Base-by-base conservation (phyloP, 2,329 filamentous ascomycete species). In the Xylaria sp. region DNA sequence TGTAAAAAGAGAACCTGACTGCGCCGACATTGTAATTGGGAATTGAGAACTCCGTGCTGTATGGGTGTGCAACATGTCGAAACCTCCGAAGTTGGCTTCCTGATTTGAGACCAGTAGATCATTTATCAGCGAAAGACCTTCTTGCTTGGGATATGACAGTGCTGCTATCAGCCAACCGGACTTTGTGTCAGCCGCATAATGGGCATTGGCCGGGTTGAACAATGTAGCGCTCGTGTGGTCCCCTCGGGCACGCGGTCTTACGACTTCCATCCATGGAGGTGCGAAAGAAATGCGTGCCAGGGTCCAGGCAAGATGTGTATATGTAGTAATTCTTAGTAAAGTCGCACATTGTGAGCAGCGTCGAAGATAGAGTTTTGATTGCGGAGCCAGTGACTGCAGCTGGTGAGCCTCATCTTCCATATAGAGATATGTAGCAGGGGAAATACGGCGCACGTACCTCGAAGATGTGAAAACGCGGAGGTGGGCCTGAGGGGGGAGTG, bases 291-390 rank as follows among this genome's bases (percentile, higher is more conserved):
- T 94, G 91, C 18, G 87, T 84, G 50, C 88, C 88, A 0, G 91
- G 91, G 76, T 93, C 90, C 66, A 86, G 80, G 76, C 91, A 94
- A 52, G 88, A 85, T 66, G 89, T 90, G 82, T 93, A 93, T 79
- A 94, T 90, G 81, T 92, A 93, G 79, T 91, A 93, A 80, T 92
- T 92, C 76, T 91, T 92, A 76, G 89, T 91, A 77, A 90, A 92
- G 78, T 88, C 84, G 77, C 87, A 89, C 87, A 89, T 88, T 68
- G 70, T 67, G 57, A 63, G 44, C 13, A 39, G 48, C 48, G 1
- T 44, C 41, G 58, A 57, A 34, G 57, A 20, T 9, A 63, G 13
- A 51, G 12, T 28, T 61, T 9, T 62, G 13, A 18, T 28, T 25
- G 15, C 51, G 34, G 34, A 25, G 37, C 20, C 15, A 41, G 34